These are phyloP conservation scores for Colletotrichum noveboracense DNA, from an alignment of 2,329 filamentous ascomycete species.

Conservation along the genomic window DNA sequence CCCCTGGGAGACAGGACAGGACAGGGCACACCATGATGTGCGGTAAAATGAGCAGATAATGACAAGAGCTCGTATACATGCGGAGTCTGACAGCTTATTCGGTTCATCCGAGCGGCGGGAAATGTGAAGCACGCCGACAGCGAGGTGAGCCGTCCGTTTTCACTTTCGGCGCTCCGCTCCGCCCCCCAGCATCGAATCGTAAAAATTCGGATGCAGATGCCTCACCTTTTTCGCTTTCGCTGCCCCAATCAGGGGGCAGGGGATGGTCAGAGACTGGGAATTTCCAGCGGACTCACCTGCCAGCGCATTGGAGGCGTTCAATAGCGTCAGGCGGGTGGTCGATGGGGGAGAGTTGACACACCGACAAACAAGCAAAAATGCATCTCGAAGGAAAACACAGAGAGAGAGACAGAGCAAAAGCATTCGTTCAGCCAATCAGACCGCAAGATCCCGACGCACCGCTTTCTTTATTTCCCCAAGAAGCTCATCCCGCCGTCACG, in stretches of 20 bases:
- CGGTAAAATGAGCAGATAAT: background rate
- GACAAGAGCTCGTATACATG: background rate
- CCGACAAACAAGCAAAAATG: background rate
- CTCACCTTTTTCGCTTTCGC: background rate
- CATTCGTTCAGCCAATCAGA: background rate
- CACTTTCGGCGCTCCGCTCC: background rate
- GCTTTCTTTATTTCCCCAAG: background rate
- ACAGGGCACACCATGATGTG: background rate
- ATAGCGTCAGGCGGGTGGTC: background rate
- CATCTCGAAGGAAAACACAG: background rate
- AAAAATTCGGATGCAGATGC: background rate
- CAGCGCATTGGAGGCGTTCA: constrained; percentile 13
- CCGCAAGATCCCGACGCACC: background rate
- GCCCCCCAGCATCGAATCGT: background rate
- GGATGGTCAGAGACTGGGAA: background rate
- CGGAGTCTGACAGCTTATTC: background rate
- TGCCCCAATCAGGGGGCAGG: background rate
- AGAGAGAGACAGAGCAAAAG: background rate
- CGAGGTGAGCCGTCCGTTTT: background rate
- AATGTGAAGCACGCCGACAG: background rate
- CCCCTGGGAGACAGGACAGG: background rate
- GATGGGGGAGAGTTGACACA: background rate
- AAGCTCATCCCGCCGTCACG: background rate
- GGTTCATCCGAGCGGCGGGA: constrained; percentile 1
- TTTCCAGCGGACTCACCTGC: background rate